Conservation (phyloP, 352 stramenopile species). For the Blastocystis sp. region DNA sequence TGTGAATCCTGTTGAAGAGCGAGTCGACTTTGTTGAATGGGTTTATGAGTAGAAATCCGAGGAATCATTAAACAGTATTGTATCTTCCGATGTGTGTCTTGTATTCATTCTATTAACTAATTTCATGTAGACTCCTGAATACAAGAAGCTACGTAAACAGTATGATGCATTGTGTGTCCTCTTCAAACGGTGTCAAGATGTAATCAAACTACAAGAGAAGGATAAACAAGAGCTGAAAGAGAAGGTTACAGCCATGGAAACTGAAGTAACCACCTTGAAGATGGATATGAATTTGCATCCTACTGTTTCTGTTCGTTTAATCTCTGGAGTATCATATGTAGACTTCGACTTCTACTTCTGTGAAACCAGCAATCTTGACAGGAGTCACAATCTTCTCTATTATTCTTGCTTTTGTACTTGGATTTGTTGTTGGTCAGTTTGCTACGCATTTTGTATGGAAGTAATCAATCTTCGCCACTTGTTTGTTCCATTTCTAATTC, state of each 20-base stretch:
- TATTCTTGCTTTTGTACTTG: constrained; percentile 9
- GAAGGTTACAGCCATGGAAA: neutral
- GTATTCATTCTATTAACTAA: neutral
- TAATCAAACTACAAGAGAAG: constrained; percentile 33
- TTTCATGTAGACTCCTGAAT: constrained; percentile 28
- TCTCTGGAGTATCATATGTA: neutral
- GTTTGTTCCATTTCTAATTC: constrained; percentile 11
- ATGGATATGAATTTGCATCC: neutral
- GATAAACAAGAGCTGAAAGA: constrained; percentile 32
- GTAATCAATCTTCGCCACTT: constrained; percentile 16
- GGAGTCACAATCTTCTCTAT: neutral
- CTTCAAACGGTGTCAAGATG: constrained; percentile 27
- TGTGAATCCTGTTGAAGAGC: neutral
- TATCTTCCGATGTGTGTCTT: constrained; percentile 1
- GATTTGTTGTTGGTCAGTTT: constrained; percentile 39
- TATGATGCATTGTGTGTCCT: constrained; percentile 46
- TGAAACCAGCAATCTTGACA: neutral
- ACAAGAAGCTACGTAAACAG: constrained; percentile 20
- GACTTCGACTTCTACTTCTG: neutral
- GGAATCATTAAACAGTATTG: neutral
- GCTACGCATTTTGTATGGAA: constrained; percentile 1
- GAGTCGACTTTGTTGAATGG: neutral
- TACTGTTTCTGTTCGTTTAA: neutral
- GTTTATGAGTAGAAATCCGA: constrained; percentile 39
- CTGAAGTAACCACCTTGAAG: neutral